Base-by-base conservation (phyloP, 2,329 filamentous ascomycete genomes). In the Moelleriella libera region DNA sequence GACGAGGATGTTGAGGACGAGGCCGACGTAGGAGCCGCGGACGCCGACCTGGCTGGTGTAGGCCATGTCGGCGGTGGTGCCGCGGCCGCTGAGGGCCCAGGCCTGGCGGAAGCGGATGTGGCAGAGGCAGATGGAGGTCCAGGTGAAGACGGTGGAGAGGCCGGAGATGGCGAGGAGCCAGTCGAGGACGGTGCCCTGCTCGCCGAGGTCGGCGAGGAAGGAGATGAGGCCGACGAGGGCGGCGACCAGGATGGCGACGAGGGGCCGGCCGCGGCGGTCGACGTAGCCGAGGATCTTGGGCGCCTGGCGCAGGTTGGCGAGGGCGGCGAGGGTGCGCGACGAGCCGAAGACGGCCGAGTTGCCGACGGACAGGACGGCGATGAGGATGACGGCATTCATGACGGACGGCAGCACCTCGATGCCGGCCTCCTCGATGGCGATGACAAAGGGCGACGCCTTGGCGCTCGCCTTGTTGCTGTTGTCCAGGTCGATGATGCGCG, bases 351-450 rank as follows among this genome's bases (percentile, higher is more conserved):
- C 83, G 51, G 88, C 82, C 6, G 87, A 90, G 65, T 95, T 96
- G 49, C 88, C 88, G 50, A 96, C 89, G 1, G 87, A 94, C 28
- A 96, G 69, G 28, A 95, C 88, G 21, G 89, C 84, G 52, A 94
- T 80, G 59, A 96, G 80, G 61, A 96, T 95, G 51, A 96, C 88
- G n/a, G 80, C 81, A 64, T 97, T 96, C 84, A 96, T 94, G 47
- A 96, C 76, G 0, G 85, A 89, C 2, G 88, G 87, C 3, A 96
- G 75, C 2, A 83, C 82, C 41, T 77, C 68, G 56, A 96, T 94
- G 7, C 86, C 83, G 1, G 88, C 88, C 52, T 88, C 83, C 54
- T 84, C 72, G 55, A 95, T 94, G 52, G 89, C 87, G 57, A 96
- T 94, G 56, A 96, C 89, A 62, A 96, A 96, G 2, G 90, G 90